phyloP scores from a whole-genome alignment of 2,329 filamentous ascomycete species.

The Colletotrichum sp. region DNA sequence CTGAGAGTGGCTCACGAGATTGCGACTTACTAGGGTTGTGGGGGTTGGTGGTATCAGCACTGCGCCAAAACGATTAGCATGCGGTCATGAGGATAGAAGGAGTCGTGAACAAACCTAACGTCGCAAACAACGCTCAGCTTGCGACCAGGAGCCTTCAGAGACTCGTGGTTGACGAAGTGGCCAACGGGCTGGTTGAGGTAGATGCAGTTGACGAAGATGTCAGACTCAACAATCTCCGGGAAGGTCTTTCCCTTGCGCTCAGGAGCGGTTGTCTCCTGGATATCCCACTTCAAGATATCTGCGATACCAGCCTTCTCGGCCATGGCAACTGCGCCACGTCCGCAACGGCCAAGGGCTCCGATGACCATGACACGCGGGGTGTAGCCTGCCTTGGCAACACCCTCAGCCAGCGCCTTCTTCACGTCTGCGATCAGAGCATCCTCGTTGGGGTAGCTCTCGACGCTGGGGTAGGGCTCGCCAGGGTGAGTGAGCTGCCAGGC shows the following conservation, averaged over 20 bases:
- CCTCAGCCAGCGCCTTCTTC: conserved; percentile 71
- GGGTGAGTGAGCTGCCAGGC: conserved; percentile 79
- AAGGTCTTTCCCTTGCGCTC: conserved; percentile 71
- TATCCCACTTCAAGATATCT: conserved; percentile 65
- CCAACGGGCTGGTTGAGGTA: conserved; percentile 67
- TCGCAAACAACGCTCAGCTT: conserved; percentile 83
- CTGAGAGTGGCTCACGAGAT: not conserved
- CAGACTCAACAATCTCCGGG: conserved; percentile 74
- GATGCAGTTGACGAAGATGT: conserved; percentile 88
- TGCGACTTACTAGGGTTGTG: conserved; percentile 51
- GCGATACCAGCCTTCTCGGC: conserved; percentile 77
- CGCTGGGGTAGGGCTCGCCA: conserved; percentile 68
- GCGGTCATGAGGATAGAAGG: conserved; percentile 57
- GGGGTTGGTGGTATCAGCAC: conserved; percentile 75
- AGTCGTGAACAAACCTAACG: conserved; percentile 77
- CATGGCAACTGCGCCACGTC: conserved; percentile 82
- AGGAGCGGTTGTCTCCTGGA: conserved; percentile 71
- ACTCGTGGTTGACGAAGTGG: conserved; percentile 73
- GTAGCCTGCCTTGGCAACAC: conserved; percentile 69
- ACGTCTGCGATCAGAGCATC: conserved; percentile 74
- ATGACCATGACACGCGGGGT: conserved; percentile 82
- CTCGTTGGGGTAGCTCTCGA: conserved; percentile 77
- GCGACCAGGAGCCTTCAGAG: conserved; percentile 70
- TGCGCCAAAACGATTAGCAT: conserved; percentile 25
- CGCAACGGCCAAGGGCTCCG: conserved; percentile 83